Conservation (phyloP, 495 filamentous ascomycete species). For the Bombardia bombarda region DNA sequence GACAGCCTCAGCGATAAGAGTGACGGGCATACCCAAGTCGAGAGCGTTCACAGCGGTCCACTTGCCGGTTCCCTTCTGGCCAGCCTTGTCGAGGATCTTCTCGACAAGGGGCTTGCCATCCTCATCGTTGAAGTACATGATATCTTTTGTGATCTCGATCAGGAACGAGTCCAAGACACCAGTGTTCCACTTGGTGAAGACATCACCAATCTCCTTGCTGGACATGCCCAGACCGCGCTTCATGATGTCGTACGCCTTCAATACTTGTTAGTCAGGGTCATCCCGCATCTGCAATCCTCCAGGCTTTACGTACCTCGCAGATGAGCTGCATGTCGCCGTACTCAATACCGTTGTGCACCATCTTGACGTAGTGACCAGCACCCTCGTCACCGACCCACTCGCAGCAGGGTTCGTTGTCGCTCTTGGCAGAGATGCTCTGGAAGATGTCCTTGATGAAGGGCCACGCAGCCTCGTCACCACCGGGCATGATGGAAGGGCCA, state of each 20-base stretch:
- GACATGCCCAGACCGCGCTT: constrained; percentile 85
- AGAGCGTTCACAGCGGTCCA: constrained; percentile 99
- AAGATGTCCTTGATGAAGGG: constrained; percentile 98
- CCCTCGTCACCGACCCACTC: constrained; percentile 99
- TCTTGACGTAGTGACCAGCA: constrained; percentile 99
- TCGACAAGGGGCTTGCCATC: constrained; percentile 86
- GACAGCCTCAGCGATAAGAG: constrained; percentile 93
- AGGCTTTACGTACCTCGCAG: constrained; percentile 74
- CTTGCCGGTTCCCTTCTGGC: constrained; percentile 99
- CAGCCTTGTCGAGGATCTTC: constrained; percentile 98
- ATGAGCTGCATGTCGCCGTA: constrained; percentile 99
- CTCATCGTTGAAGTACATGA: constrained; percentile 94
- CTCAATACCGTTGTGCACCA: constrained; percentile 99
- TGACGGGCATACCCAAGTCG: constrained; percentile 98
- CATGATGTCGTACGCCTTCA: constrained; percentile 96
- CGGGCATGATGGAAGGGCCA: constrained; percentile 96
- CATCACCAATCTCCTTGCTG: constrained; percentile 89
- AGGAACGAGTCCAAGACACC: constrained; percentile 98
- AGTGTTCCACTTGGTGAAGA: constrained; percentile 94
- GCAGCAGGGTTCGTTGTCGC: constrained; percentile 91
- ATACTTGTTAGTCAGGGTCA: constrained; percentile 6
- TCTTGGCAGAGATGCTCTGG: constrained; percentile 95
- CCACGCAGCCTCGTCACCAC: constrained; percentile 97
- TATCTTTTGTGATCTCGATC: constrained; percentile 96
- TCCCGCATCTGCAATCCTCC: neutral